Conservation (phyloP, 495 filamentous ascomycete species). For the Lasiosphaeria ovina region DNA sequence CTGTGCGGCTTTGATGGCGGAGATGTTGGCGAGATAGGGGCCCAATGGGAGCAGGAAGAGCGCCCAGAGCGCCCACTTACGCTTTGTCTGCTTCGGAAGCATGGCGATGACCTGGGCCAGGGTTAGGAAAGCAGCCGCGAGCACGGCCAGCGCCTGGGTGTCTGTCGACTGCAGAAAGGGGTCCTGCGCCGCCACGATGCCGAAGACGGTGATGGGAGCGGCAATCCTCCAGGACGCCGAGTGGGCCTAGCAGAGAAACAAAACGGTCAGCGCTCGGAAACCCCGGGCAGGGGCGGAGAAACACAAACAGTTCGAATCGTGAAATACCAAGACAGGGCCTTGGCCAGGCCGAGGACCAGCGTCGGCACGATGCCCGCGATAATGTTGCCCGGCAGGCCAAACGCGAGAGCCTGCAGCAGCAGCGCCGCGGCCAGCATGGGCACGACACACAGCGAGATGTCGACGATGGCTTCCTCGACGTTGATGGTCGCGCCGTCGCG, state of each 20-base stretch:
- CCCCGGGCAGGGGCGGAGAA: too few species aligned
- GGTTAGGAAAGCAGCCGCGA: slow-evolving; percentile 19
- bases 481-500: too few species aligned
- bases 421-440: too few species aligned
- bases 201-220: slow-evolving; percentile 26
- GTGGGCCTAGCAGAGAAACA: background rate
- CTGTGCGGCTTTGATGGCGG: slow-evolving; percentile 8
- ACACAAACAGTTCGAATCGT: slow-evolving; percentile 25
- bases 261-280: too few species aligned
- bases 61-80: slow-evolving; percentile 17
- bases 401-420: too few species aligned
- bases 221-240: slow-evolving; percentile 23
- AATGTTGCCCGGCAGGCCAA: too few species aligned
- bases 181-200: slow-evolving; percentile 21
- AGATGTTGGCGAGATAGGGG: slow-evolving; percentile 22
- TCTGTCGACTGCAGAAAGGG: slow-evolving; percentile 25
- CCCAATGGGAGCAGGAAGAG: slow-evolving; percentile 17
- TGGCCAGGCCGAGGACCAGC: slow-evolving; percentile 16
- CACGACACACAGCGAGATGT: too few species aligned
- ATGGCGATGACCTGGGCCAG: slow-evolving; percentile 24
- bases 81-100: slow-evolving; percentile 21
- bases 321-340: slow-evolving; percentile 32
- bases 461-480: too few species aligned
- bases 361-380: background rate
- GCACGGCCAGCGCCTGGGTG: slow-evolving; percentile 11